These are phyloP conservation scores for Rubroboletus pulcherrimus DNA, from an alignment of 768 basidiomycete genomes.

Conservation along the genomic window DNA sequence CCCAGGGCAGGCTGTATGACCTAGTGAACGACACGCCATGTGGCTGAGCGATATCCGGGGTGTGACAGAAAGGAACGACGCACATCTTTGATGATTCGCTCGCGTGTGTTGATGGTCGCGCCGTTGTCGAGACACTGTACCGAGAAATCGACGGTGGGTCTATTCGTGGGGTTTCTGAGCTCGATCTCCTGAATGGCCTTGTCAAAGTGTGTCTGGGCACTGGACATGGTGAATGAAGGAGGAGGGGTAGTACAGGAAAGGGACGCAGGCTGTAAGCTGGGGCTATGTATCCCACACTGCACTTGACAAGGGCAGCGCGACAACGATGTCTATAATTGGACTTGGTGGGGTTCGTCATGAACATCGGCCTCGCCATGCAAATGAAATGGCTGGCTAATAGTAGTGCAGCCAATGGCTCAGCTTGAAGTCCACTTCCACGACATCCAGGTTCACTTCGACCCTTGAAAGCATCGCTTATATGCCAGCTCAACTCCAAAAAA, in stretches of 20 bases:
- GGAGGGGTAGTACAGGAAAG: slow-evolving; percentile 11
- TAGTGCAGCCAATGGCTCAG: neutral
- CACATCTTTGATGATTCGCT: slow-evolving; percentile 27
- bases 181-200: slow-evolving; percentile 30
- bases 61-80: slow-evolving; percentile 5
- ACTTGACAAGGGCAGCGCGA: neutral
- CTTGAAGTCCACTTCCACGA: neutral
- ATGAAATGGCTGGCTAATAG: neutral
- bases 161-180: slow-evolving; percentile 24
- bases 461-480: slow-evolving; percentile 6
- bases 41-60: neutral
- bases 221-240: slow-evolving; percentile 19
- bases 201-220: slow-evolving; percentile 20
- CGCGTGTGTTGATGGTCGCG: slow-evolving; percentile 22
- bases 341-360: neutral
- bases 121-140: slow-evolving; percentile 26
- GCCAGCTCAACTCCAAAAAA: neutral
- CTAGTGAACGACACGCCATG: slow-evolving; percentile 31
- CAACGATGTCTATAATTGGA: slow-evolving; percentile 17
- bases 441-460: neutral
- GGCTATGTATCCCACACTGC: slow-evolving; percentile 6
- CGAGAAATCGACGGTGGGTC: slow-evolving; percentile 18
- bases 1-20: slow-evolving; percentile 64
- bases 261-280: neutral
- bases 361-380: neutral